These are phyloP conservation scores for Botryococcus braunii DNA, from an alignment of 163 green algal genomes.

Conservation along the genomic window DNA sequence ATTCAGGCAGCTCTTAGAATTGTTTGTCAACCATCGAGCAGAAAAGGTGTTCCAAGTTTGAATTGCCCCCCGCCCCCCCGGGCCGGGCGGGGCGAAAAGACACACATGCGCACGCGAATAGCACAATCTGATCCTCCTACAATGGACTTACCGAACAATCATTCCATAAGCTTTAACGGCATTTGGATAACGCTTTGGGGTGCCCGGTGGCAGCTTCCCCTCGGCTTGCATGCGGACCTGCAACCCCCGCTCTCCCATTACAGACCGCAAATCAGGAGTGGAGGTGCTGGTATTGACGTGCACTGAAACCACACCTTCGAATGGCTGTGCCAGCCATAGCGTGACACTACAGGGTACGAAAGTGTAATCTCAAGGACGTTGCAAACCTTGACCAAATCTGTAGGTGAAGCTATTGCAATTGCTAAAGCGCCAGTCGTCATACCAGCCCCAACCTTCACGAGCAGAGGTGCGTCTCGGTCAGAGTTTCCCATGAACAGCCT, in stretches of 20 bases:
- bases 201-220: slow-evolving; percentile 57
- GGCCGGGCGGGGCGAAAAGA: too few species aligned
- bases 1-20: neutral
- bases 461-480: slow-evolving; percentile 31
- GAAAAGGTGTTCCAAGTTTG: neutral
- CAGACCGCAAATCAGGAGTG: neutral
- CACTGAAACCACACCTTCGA: too few species aligned
- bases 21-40: neutral
- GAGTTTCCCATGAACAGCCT: slow-evolving; percentile 18
- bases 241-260: too few species aligned
- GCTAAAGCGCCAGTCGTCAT: slow-evolving; percentile 86
- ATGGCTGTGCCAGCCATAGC: too few species aligned
- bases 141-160: slow-evolving; percentile 60
- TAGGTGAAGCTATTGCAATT: slow-evolving; percentile 83
- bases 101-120: too few species aligned
- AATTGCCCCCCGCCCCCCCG: too few species aligned
- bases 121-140: too few species aligned
- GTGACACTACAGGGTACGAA: too few species aligned
- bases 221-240: slow-evolving; percentile 95
- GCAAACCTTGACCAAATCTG: slow-evolving; percentile 96
- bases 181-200: slow-evolving; percentile 67
- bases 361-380: neutral
- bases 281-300: neutral
- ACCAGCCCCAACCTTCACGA: slow-evolving; percentile 81
- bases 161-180: slow-evolving; percentile 84